phyloP scores from a whole-genome alignment of 345 rosid species.

The Eucalyptus lansdowneana region DNA sequence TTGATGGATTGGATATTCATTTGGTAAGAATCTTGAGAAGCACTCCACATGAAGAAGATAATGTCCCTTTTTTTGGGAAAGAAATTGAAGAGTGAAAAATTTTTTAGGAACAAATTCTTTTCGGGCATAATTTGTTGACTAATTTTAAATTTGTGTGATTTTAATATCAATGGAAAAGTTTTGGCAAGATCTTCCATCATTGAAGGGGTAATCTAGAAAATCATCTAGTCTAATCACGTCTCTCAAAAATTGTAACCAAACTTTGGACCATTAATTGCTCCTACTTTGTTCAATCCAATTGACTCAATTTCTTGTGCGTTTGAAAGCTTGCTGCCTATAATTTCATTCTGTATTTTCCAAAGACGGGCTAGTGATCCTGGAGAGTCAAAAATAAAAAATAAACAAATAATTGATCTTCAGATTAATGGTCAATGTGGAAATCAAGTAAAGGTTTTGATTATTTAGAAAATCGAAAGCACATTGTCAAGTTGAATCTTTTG shows the following conservation, averaged over 20 bases:
- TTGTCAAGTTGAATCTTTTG: neutral
- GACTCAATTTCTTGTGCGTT: neutral
- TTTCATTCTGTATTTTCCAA: neutral
- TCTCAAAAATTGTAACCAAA: neutral
- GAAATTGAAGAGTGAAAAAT: neutral
- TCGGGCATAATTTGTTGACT: neutral
- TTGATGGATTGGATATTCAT: neutral
- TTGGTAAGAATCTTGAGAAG: neutral
- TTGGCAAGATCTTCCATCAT: neutral
- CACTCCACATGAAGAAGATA: neutral
- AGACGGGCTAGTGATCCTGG: neutral
- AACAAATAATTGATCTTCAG: neutral
- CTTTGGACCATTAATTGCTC: neutral
- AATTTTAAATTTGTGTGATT: neutral
- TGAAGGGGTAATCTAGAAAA: neutral
- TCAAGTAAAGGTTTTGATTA: neutral
- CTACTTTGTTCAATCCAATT: neutral
- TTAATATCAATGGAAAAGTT: neutral
- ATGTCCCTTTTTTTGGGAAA: neutral
- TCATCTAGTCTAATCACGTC: neutral
- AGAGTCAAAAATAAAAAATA: no score
- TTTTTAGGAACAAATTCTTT: neutral
- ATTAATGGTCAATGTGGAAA: neutral
- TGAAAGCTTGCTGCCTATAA: neutral
- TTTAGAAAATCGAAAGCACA: neutral